Evolutionary conservation across 805 yeast species (phyloP).

Genomic region (Cyberlindnera sargentensis): DNA sequence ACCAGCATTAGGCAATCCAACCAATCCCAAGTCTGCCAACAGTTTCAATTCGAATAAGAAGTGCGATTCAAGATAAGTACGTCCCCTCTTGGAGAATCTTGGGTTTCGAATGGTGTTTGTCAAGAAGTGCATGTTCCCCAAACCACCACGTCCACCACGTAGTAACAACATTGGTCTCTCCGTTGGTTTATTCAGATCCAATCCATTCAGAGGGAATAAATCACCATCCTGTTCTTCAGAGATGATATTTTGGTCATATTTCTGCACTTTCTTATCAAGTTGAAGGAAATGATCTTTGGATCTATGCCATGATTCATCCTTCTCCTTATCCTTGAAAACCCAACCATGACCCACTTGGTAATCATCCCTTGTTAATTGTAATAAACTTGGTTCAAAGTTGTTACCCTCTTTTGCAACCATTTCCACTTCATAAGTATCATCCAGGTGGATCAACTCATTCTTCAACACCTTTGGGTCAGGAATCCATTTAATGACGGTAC

Average conservation of each 20-base stretch:
- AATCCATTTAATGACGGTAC: conserved; percentile 81
- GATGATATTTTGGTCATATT: conserved; percentile 53
- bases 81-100: conserved; percentile 75
- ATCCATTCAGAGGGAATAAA: conserved; percentile 72
- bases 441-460: conserved; percentile 6
- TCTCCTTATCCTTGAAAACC: conserved; percentile 66
- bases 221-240: conserved; percentile 57
- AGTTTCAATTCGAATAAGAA: conserved; percentile 81
- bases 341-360: conserved; percentile 76
- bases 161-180: conserved; percentile 62
- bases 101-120: conserved; percentile 85
- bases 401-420: conserved; percentile 27
- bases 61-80: conserved; percentile 55
- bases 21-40: conserved; percentile 88
- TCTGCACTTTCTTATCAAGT: conserved; percentile 55
- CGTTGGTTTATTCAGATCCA: conserved; percentile 60
- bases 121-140: conserved; percentile 93
- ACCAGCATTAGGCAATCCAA: conserved; percentile 96
- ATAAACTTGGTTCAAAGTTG: conserved; percentile 29
- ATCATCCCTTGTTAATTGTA: conserved; percentile 60
- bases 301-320: conserved; percentile 59
- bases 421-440: conserved; percentile 23
- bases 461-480: conserved; percentile 55
- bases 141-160: conserved; percentile 88
- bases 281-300: conserved; percentile 59